A percentile compares a stretch with the other conserved stretches of the same genome.
These are phyloP conservation scores for Phalaenopsis aphrodite DNA, from an alignment of 106 monocot species.

Conservation along the genomic window DNA sequence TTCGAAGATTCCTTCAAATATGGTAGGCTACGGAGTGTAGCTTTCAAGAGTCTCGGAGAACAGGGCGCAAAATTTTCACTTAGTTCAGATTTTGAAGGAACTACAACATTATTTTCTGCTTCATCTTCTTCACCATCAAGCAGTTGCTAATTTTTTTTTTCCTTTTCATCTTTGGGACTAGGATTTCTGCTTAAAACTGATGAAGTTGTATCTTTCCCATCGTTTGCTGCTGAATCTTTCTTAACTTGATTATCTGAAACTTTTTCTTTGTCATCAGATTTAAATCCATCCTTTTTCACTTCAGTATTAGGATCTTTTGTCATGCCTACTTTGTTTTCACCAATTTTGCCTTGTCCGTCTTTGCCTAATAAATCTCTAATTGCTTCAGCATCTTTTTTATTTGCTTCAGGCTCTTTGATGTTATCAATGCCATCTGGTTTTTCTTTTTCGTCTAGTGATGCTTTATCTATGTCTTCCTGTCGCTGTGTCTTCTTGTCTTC, in stretches of 20 bases:
- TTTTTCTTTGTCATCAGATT: conserved; percentile 2
- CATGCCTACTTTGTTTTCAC: neutral
- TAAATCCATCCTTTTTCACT: neutral
- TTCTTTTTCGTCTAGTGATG: neutral
- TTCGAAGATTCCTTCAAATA: neutral
- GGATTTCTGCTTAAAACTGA: neutral
- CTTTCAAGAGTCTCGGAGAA: neutral
- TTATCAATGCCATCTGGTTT: neutral
- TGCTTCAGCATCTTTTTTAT: neutral
- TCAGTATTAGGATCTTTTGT: neutral
- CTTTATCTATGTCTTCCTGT: neutral
- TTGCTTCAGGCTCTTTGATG: neutral
- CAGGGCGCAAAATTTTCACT: neutral
- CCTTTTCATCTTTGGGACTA: neutral
- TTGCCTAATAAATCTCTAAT: neutral
- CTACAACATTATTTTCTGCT: neutral
- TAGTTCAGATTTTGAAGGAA: neutral
- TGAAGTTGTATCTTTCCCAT: neutral
- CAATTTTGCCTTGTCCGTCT: neutral
- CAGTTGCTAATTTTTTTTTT: neutral
- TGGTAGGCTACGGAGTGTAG: neutral
- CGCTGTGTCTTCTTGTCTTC: too few species aligned
- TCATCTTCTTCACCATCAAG: neutral
- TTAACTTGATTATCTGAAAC: neutral
- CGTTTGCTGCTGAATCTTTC: neutral